Evolutionary conservation across 139 green algal species (phyloP).

Genomic region (Tetradesmus obliquus): DNA sequence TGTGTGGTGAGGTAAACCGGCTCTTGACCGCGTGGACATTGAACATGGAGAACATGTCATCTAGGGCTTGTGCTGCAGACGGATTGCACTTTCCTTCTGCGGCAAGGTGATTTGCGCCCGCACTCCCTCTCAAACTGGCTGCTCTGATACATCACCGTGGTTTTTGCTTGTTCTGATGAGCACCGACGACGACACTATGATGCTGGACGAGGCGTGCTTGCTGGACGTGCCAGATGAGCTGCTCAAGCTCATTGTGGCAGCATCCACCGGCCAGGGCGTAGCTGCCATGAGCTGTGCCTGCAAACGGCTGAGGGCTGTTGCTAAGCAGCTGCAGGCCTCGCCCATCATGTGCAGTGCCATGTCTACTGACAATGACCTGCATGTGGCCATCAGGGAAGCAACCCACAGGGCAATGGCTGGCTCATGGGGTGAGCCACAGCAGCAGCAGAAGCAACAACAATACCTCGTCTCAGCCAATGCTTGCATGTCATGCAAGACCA

Average conservation of each 20-base stretch:
- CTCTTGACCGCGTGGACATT: too few relatives aligned
- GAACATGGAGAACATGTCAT: not conserved
- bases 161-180: too few relatives aligned
- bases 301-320: not conserved
- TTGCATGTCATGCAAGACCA: not conserved
- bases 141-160: too few relatives aligned
- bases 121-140: too few relatives aligned
- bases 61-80: not conserved
- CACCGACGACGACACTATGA: too few relatives aligned
- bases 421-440: not conserved
- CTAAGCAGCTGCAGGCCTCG: not conserved
- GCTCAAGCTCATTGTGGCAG: not conserved
- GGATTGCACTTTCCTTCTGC: too few relatives aligned
- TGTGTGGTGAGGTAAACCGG: too few relatives aligned
- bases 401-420: not conserved
- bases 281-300: not conserved
- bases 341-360: not conserved
- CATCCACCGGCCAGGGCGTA: not conserved
- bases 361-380: not conserved
- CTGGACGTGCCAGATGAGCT: constrained; percentile 16
- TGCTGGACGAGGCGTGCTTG: not conserved
- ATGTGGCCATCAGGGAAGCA: constrained; percentile 3
- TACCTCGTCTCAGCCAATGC: not conserved
- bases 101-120: too few relatives aligned
- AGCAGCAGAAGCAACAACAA: not conserved